Conservation (phyloP, 495 filamentous ascomycete genomes). For the Penicillium simplicissimum region DNA sequence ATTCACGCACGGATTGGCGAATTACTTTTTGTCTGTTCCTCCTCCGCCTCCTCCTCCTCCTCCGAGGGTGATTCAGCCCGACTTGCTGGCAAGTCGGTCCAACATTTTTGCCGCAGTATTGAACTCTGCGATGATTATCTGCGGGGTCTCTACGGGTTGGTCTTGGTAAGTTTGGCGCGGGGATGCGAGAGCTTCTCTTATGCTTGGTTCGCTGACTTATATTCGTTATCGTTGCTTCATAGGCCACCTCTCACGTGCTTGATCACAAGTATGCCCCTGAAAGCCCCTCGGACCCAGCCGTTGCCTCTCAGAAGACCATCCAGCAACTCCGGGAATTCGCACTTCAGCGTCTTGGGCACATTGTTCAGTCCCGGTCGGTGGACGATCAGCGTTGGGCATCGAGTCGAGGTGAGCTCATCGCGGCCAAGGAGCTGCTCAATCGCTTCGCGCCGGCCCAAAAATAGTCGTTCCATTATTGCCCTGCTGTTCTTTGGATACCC, state of each 20-base stretch:
- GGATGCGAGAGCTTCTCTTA: too few species aligned
- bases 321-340: constrained; percentile 70
- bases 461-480: constrained; percentile 11
- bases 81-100: constrained; percentile 67
- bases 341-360: constrained; percentile 71
- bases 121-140: constrained; percentile 93
- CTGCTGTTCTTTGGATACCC: constrained; percentile 4
- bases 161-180: constrained; percentile 57
- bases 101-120: constrained; percentile 83
- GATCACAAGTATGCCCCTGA: constrained; percentile 14
- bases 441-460: constrained; percentile 16
- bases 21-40: constrained; percentile 72
- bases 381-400: constrained; percentile 66
- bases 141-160: constrained; percentile 88
- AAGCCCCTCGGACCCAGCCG: constrained; percentile 3
- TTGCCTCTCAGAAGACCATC: constrained; percentile 53
- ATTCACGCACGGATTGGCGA: constrained; percentile 89
- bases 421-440: constrained; percentile 72
- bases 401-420: constrained; percentile 71
- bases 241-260: constrained; percentile 28
- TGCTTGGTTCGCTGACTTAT: not conserved
- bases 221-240: not conserved
- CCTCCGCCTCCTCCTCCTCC: constrained; percentile 52
- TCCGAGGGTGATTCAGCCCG: constrained; percentile 46
- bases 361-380: constrained; percentile 61